A percentile compares a stretch with the other conserved stretches of the same genome.
Evolutionary conservation across 139 green algal species (phyloP).

Genomic region (Axilococcus clingmanii): DNA sequence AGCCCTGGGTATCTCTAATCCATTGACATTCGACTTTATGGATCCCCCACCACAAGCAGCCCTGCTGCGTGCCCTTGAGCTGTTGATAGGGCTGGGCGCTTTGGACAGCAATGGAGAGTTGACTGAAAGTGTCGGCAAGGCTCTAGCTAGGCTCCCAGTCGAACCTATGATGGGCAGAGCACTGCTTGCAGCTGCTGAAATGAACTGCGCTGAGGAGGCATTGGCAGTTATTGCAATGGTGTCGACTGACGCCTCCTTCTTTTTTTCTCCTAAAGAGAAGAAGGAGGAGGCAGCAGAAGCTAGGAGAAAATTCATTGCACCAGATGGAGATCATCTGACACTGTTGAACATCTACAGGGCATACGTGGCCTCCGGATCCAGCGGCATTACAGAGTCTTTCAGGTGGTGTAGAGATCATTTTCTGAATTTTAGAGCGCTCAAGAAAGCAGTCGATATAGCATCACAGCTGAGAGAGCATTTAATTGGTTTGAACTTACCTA

Average conservation of each 20-base stretch:
- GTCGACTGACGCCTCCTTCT: constrained; percentile 39
- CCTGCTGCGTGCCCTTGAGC: constrained; percentile 69
- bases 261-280: constrained; percentile 32
- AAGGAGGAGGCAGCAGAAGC: constrained; percentile 49
- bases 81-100: constrained; percentile 66
- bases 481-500: constrained; percentile 23
- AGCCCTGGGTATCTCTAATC: constrained; percentile 80
- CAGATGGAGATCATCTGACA: constrained; percentile 71
- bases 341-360: constrained; percentile 52
- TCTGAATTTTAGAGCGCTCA: constrained; percentile 40
- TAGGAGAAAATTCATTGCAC: constrained; percentile 44
- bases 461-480: constrained; percentile 40
- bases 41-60: constrained; percentile 74
- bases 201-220: constrained; percentile 58
- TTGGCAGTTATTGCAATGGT: constrained; percentile 72
- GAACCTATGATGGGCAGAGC: constrained; percentile 63
- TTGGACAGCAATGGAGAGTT: constrained; percentile 50
- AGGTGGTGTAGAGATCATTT: constrained; percentile 43
- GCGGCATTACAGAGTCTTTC: no score
- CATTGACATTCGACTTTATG: constrained; percentile 88
- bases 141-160: constrained; percentile 67
- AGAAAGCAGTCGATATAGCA: constrained; percentile 65
- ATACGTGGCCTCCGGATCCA: no score
- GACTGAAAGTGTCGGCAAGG: constrained; percentile 35
- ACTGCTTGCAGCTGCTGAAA: constrained; percentile 20